phyloP scores from a whole-genome alignment of 2,329 filamentous ascomycete species.

The Rutstroemia sp. region DNA sequence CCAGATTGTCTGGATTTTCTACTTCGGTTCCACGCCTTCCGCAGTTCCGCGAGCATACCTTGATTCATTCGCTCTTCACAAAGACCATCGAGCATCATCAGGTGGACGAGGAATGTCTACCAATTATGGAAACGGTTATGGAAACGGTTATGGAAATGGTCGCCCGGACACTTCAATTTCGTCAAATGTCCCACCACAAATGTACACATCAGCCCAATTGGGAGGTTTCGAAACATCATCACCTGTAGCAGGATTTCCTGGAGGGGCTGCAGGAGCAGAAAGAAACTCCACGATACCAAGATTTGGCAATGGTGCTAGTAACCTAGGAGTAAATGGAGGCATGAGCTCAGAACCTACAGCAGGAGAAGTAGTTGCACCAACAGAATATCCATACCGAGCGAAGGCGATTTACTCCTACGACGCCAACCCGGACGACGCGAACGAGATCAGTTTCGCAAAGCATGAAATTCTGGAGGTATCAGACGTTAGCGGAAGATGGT shows the following conservation, averaged over 20 bases:
- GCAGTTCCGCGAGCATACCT: conserved; percentile 83
- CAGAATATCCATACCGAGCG: conserved; percentile 92
- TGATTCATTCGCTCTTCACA: conserved; percentile 90
- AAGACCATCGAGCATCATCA: conserved; percentile 49
- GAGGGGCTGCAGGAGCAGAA: conserved; percentile 32
- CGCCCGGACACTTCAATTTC: conserved; percentile 81
- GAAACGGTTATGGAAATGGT: conserved; percentile 58
- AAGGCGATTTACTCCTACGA: conserved; percentile 99
- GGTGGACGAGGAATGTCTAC: conserved; percentile 50
- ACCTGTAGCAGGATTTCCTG: conserved; percentile 47
- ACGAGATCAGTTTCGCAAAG: conserved; percentile 94
- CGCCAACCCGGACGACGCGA: conserved; percentile 93
- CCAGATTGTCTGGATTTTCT: conserved; percentile 97
- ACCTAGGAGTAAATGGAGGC: conserved; percentile 24
- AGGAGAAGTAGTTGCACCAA: conserved; percentile 61
- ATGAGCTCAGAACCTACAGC: conserved; percentile 25
- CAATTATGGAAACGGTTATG: conserved; percentile 64
- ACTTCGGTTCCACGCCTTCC: conserved; percentile 89
- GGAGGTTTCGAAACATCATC: conserved; percentile 96
- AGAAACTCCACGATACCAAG: conserved; percentile 53
- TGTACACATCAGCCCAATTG: conserved; percentile 94
- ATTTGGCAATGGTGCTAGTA: conserved; percentile 35
- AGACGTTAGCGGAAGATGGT: conserved; percentile 94
- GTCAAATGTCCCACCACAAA: conserved; percentile 73
- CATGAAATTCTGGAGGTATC: conserved; percentile 95